Evolutionary conservation across 805 yeast genomes (phyloP), one percentile per base, ranked within the genome.

Genomic region (Metschnikowia amazonensis): DNA sequence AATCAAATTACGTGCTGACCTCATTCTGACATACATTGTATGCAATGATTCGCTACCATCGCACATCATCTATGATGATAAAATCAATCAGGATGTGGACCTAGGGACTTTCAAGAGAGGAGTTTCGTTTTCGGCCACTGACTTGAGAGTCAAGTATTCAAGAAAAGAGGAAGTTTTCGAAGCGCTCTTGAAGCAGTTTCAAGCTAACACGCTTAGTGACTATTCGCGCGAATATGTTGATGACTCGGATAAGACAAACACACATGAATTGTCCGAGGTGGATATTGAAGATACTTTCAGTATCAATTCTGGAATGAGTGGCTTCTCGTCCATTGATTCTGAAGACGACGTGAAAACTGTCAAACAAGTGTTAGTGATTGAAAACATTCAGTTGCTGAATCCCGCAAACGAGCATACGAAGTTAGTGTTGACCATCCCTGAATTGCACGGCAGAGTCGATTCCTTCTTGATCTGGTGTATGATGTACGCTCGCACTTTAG

Each of bases 21-120:
- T 56, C 27, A 30, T 69, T 13, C 67, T 64, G 49, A 58, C 65
- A 1, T 67, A 67, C 36, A 59, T 72, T 3, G 58, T 67, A 11
- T 70, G 75, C 49, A 69, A 69, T 42, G 76, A 71, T 44, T 65
- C 65, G 7, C 55, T 72, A 14, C 76, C 76, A 0, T 57, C 61
- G 42, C 65, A 65, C 41, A 44, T 49, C 2, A 50, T 65, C 10
- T 50, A 39, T 25, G 67, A 65, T 37, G 57, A 58, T 5, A 45
- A 44, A 1, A 38, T 60, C 1, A 56, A 53, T 1, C 49, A 63
- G 20, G 60, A 65, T 5, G 49, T 67, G 21, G 69, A 72, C 45
- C 53, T 72, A 38, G 66, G 64, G 5, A 65, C 62, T 37, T 70
- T 58, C 50, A 65, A 63, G 38, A 51, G 76, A 45, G 76, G 76